A percentile compares a stretch with the other conserved stretches of the same genome.
phyloP scores from a whole-genome alignment of 768 basidiomycete genomes.

The Tylopilus rubrobrunneus region DNA sequence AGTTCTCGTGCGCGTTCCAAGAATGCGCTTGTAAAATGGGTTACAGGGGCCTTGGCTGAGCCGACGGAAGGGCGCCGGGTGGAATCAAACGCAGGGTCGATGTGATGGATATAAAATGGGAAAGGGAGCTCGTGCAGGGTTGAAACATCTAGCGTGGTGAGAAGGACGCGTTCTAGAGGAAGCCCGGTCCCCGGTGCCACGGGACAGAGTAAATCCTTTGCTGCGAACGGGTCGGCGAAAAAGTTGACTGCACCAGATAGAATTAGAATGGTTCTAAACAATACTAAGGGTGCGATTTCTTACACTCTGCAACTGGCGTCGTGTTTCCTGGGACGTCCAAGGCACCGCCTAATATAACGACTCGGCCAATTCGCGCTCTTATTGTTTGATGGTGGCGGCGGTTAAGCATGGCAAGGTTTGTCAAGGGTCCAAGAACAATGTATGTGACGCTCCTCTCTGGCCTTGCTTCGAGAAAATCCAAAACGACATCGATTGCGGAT shows the following conservation, averaged over 20 bases:
- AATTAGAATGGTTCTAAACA: not conserved
- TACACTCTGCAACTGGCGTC: conserved; percentile 79
- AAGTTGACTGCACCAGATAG: conserved; percentile 60
- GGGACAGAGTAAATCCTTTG: conserved; percentile 59
- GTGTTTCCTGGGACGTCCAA: conserved; percentile 90
- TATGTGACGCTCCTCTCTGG: conserved; percentile 61
- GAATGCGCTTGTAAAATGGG: conserved; percentile 78
- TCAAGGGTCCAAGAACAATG: conserved; percentile 71
- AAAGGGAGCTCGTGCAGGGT: conserved; percentile 78
- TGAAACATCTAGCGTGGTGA: conserved; percentile 81
- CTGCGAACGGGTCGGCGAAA: conserved; percentile 85
- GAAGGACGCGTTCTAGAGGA: conserved; percentile 62
- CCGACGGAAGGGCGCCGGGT: conserved; percentile 45
- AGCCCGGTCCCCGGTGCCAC: conserved; percentile 38
- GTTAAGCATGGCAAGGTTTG: conserved; percentile 71
- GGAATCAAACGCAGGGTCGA: conserved; percentile 62
- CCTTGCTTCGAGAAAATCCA: conserved; percentile 50
- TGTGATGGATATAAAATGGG: conserved; percentile 46
- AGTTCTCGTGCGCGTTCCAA: conserved; percentile 69
- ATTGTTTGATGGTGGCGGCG: conserved; percentile 51
- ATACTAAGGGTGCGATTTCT: conserved; percentile 18
- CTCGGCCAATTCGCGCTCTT: conserved; percentile 57
- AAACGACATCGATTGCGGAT: conserved; percentile 50
- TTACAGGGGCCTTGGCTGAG: conserved; percentile 52
- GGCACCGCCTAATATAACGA: conserved; percentile 92